phyloP scores from a whole-genome alignment of 2,329 filamentous ascomycete species.

The Emmonsia crescens region DNA sequence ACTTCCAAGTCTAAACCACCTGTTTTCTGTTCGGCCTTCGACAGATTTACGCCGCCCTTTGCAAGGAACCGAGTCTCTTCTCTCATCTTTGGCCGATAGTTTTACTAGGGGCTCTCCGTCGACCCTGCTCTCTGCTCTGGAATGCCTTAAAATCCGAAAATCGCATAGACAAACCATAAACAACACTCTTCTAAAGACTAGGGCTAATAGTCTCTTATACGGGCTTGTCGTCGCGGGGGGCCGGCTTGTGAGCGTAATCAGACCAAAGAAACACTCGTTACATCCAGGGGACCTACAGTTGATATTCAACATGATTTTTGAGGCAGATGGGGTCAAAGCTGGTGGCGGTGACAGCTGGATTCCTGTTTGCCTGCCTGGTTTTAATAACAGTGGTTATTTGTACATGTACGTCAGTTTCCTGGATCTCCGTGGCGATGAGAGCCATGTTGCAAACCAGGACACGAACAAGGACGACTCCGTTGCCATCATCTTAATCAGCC shows the following conservation, averaged over 20 bases:
- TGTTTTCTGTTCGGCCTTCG: slow-evolving; percentile 86
- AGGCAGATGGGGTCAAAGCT: slow-evolving; percentile 81
- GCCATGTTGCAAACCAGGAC: slow-evolving; percentile 32
- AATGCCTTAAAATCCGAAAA: slow-evolving; percentile 87
- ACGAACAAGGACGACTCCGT: slow-evolving; percentile 54
- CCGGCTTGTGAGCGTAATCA: slow-evolving; percentile 83
- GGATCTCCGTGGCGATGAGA: slow-evolving; percentile 44
- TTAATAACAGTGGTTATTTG: slow-evolving; percentile 91
- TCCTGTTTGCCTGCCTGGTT: slow-evolving; percentile 85
- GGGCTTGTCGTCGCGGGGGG: slow-evolving; percentile 88
- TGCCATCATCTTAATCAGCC: slow-evolving; percentile 85
- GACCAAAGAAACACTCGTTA: slow-evolving; percentile 86
- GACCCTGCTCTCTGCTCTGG: slow-evolving; percentile 74
- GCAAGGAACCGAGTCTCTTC: slow-evolving; percentile 78
- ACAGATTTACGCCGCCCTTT: slow-evolving; percentile 83
- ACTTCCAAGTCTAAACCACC: slow-evolving; percentile 69
- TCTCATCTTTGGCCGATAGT: slow-evolving; percentile 85
- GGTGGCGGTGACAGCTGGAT: slow-evolving; percentile 98
- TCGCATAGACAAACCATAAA: slow-evolving; percentile 78
- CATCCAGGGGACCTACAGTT: slow-evolving; percentile 92
- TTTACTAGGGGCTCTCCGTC: slow-evolving; percentile 91
- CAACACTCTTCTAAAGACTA: slow-evolving; percentile 69
- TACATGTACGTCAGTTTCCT: slow-evolving; percentile 99
- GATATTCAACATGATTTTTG: slow-evolving; percentile 99
- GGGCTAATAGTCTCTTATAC: slow-evolving; percentile 71